Evolutionary conservation across 306 rosid species (phyloP).

Genomic region (Trifolium subterraneum): DNA sequence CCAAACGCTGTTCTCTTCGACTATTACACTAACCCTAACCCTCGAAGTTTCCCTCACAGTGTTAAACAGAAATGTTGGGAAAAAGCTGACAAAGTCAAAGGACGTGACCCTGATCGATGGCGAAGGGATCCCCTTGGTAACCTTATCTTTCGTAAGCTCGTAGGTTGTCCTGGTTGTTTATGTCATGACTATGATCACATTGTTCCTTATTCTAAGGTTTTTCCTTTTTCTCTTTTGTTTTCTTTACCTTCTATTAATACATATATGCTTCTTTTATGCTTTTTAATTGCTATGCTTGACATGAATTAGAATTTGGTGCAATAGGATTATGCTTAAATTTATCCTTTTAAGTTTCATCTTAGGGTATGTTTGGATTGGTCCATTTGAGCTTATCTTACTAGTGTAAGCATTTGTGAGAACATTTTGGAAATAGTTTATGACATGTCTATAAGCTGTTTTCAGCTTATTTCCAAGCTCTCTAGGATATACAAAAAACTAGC

Average conservation of each 20-base stretch:
- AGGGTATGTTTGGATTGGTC: too few species aligned
- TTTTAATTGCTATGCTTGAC: too few species aligned
- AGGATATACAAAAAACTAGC: too few species aligned
- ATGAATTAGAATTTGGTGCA: too few species aligned
- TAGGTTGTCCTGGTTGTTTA: conserved; percentile 90
- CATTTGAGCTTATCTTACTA: too few species aligned
- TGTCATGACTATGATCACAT: conserved; percentile 94
- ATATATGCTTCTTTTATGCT: too few species aligned
- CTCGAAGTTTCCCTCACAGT: conserved; percentile 72
- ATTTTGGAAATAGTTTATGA: too few species aligned
- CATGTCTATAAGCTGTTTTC: too few species aligned
- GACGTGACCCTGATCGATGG: conserved; percentile 95
- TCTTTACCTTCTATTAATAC: too few species aligned
- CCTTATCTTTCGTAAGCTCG: conserved; percentile 80
- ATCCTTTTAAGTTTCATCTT: neutral
- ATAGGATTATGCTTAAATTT: too few species aligned
- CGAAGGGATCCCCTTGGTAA: conserved; percentile 87
- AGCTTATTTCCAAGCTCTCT: too few species aligned
- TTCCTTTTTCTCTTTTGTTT: neutral
- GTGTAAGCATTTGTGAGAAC: too few species aligned
- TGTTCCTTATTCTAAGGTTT: conserved; percentile 89
- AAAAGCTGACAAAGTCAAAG: conserved; percentile 81
- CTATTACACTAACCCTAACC: conserved; percentile 52
- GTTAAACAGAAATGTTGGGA: conserved; percentile 92
- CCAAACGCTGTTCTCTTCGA: conserved; percentile 41